A percentile compares a stretch with the other conserved stretches of the same genome.
Evolutionary conservation across 805 yeast genomes (phyloP).

Genomic region (Starmerella vitae): DNA sequence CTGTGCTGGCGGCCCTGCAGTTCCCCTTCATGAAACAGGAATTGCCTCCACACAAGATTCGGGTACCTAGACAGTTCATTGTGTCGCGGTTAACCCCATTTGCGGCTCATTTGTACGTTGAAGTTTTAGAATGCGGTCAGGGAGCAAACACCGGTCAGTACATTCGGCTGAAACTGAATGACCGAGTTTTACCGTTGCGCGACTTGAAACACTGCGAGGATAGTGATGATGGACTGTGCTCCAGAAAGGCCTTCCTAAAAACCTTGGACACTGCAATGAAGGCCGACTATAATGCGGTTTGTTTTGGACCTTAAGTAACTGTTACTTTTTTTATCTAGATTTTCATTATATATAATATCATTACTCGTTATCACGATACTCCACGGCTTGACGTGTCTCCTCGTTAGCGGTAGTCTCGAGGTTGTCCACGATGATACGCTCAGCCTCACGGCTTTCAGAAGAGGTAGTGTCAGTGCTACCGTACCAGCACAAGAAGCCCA

Average conservation of each 20-base stretch:
- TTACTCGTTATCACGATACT: not conserved
- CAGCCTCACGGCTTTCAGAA: conserved; percentile 16
- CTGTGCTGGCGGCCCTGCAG: conserved; percentile 53
- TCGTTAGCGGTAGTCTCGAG: conserved; percentile 4
- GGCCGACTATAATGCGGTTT: conserved; percentile 24
- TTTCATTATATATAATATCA: too few species aligned
- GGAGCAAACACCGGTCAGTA: conserved; percentile 16
- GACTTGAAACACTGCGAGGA: conserved; percentile 27
- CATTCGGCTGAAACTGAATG: conserved; percentile 29
- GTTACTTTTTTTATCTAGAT: too few species aligned
- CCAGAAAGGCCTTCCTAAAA: conserved; percentile 22
- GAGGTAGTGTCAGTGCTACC: conserved; percentile 58
- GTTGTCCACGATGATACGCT: conserved; percentile 11
- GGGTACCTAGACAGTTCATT: conserved; percentile 30
- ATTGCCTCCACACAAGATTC: conserved; percentile 35
- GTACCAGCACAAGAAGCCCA: conserved; percentile 60
- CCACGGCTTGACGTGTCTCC: conserved; percentile 4
- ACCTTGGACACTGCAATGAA: conserved; percentile 23
- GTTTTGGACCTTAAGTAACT: too few species aligned
- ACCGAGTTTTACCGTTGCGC: conserved; percentile 29
- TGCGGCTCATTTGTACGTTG: conserved; percentile 31
- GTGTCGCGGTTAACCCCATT: conserved; percentile 32
- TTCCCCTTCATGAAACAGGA: conserved; percentile 31
- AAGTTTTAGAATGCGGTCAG: conserved; percentile 28
- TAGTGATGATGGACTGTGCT: conserved; percentile 26